phyloP scores from a whole-genome alignment of 805 yeast genomes.

The Kodamaea kaohsiungensis region DNA sequence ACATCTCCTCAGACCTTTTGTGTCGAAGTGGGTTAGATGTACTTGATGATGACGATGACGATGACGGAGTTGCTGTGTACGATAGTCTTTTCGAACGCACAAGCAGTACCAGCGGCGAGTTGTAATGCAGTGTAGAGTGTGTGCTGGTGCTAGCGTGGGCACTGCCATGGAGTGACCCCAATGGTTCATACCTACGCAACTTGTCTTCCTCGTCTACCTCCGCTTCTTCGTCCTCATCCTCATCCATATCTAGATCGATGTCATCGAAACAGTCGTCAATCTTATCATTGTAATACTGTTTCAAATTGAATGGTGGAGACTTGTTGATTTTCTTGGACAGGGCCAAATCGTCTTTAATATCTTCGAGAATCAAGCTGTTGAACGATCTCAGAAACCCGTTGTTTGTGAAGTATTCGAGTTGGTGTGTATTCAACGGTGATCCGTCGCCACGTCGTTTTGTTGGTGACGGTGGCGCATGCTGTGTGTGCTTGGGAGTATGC shows the following conservation, averaged over 20 bases:
- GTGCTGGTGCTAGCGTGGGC: neutral
- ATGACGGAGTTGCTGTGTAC: slow-evolving; percentile 1
- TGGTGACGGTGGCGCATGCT: neutral
- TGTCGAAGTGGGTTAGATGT: neutral
- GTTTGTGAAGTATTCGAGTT: slow-evolving; percentile 38
- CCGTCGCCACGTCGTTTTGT: neutral
- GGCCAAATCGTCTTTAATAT: slow-evolving; percentile 25
- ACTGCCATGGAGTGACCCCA: slow-evolving; percentile 1
- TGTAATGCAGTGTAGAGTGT: neutral
- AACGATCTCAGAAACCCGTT: slow-evolving; percentile 43
- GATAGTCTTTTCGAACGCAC: neutral
- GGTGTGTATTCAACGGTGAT: slow-evolving; percentile 3
- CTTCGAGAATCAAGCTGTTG: slow-evolving; percentile 44
- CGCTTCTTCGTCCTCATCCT: slow-evolving; percentile 10
- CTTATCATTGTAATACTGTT: slow-evolving; percentile 21
- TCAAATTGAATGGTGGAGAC: slow-evolving; percentile 44
- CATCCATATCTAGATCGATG: slow-evolving; percentile 15
- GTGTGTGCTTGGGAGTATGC: neutral
- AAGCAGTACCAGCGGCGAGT: slow-evolving; percentile 1
- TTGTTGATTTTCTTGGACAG: slow-evolving; percentile 31
- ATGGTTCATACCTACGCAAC: slow-evolving; percentile 2
- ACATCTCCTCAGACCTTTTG: neutral
- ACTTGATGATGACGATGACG: neutral
- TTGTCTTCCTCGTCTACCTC: slow-evolving; percentile 10
- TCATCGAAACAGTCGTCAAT: slow-evolving; percentile 22